Evolutionary conservation across 2,329 filamentous ascomycete genomes (phyloP), one percentile per base, ranked within the genome.

Genomic region (Neoarthrinium moseri): DNA sequence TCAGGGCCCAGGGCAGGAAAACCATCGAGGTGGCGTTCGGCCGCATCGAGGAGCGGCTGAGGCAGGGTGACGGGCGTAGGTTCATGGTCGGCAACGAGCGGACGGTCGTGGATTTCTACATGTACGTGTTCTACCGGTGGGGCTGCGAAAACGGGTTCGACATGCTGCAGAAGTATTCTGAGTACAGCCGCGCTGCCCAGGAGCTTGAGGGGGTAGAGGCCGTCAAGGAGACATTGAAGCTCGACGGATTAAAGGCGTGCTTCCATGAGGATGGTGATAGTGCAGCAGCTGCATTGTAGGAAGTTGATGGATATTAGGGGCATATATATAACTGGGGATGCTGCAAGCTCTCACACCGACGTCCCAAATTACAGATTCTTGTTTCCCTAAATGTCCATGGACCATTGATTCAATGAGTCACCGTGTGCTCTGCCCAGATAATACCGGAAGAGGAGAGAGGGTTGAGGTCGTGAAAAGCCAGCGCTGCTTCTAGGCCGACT

Each of bases 101-200:
- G n/a, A 58, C 57, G 2, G 43, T 56, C 2, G 57, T 56, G 1
- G 58, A 61, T 30, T 53, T 53, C n/a, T 51, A 55, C 32, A 15
- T 57, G 13, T 51, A 53, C n/a, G 36, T 56, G 5, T 50, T 58
- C 24, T 58, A 52, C 50, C 32, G 49, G 15, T 58, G 56, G 57
- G 54, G 47, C 1, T 8, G 18, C 6, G 8, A 33, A 15, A 23
- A 47, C 10, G 34, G 39, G 2, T 34, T 58, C 17, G 22, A 44
- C 4, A 51, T 58, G 47, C 45, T 20, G 15, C 37, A 36, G 10
- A 43, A 39, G 22, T 56, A 52, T 37, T 48, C 54, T 3, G 42
- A 45, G 7, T 59, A 52, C 36, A 37, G 27, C 3, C 36, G 43
- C 11, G 6, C 55, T 35, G 30, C 52, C 27, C 26, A 32, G n/a